Base-by-base conservation (phyloP, 768 basidiomycete genomes). In the Lentinus brumalis region DNA sequence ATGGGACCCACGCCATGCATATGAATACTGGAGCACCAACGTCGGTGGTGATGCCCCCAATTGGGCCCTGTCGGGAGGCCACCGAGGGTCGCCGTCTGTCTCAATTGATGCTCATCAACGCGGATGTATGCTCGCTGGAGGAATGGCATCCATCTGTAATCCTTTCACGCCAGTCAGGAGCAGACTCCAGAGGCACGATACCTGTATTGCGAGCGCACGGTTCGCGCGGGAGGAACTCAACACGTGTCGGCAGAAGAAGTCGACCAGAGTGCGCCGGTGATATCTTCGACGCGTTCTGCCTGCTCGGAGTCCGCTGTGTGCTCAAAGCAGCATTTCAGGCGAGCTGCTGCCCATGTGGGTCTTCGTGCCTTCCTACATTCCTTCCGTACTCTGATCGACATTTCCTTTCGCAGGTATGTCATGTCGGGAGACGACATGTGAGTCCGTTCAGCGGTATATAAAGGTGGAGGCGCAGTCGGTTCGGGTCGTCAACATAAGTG, bases 391-490 rank as follows among this genome's bases (percentile, higher is more conserved):
- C 58, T 52, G 41, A 30, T 51, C 50, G 50, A 30, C 30, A 49
- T 61, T 57, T 15, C 60, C 49, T 47, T 51, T 61, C 50, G 14
- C 55, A 61, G 60, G 40, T 50, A 31, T 39, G 54, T 56, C 60
- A 40, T 54, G 54, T 7, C 26, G 8, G 21, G 26, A 26, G 18
- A 54, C 30, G 31, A 35, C 49, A 52, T 26, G 29, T 26, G 21
- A 26, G 8, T 21, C 50, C 21, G 21, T 26, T 26, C 21, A 26
- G 2, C 21, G 21, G 29, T 26, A 51, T 56, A 57, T 61, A 61
- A 61, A 46, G 56, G 39, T 50, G 51, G 56, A 52, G 12, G 5
- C 26, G 31, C 18, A 46, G n/a, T 44, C 29, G 16, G 18, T 44
- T 12, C 18, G 11, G 26, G 38, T 11, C 53, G 12, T 16, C 29